Evolutionary conservation across 352 stramenopile genomes (phyloP).

Genomic region (Aphanomyces euteiches): DNA sequence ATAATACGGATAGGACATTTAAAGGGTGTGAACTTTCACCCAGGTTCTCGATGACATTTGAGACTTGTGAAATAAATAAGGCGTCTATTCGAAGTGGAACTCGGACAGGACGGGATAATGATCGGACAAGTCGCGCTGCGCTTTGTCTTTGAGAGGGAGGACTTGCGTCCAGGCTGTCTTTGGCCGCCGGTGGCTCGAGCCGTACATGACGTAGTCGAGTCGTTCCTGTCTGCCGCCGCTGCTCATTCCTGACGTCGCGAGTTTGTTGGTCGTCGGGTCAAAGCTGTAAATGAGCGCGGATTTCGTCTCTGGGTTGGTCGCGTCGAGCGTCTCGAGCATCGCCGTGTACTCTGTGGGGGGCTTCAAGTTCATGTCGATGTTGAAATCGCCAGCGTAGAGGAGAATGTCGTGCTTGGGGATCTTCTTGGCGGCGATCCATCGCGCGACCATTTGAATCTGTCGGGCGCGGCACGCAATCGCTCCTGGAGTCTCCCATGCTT

Average conservation of each 20-base stretch:
- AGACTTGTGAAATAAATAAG: neutral
- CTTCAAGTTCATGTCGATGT: conserved; percentile 43
- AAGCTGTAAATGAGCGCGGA: conserved; percentile 55
- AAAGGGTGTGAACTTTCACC: too few relatives aligned
- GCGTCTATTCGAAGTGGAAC: conserved; percentile 39
- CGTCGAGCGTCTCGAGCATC: conserved; percentile 48
- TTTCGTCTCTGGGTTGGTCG: conserved; percentile 36
- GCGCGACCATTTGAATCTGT: conserved; percentile 44
- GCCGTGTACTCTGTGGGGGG: conserved; percentile 38
- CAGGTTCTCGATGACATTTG: too few relatives aligned
- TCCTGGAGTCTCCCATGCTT: conserved; percentile 55
- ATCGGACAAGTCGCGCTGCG: conserved; percentile 58
- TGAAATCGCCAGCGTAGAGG: conserved; percentile 57
- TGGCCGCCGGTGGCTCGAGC: conserved; percentile 40
- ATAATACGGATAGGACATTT: too few relatives aligned
- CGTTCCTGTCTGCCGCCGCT: conserved; percentile 52
- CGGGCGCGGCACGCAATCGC: conserved; percentile 41
- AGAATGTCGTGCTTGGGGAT: conserved; percentile 51
- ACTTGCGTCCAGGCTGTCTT: conserved; percentile 36
- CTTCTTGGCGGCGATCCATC: conserved; percentile 48
- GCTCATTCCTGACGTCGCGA: conserved; percentile 53
- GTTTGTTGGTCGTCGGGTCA: conserved; percentile 51
- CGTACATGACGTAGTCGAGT: conserved; percentile 59
- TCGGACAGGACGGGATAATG: conserved; percentile 65
- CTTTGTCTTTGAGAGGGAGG: conserved; percentile 51